Evolutionary conservation across 2,329 filamentous ascomycete species (phyloP), one percentile per base, ranked within the genome.

Genomic region (Clarireedia monteithiana): DNA sequence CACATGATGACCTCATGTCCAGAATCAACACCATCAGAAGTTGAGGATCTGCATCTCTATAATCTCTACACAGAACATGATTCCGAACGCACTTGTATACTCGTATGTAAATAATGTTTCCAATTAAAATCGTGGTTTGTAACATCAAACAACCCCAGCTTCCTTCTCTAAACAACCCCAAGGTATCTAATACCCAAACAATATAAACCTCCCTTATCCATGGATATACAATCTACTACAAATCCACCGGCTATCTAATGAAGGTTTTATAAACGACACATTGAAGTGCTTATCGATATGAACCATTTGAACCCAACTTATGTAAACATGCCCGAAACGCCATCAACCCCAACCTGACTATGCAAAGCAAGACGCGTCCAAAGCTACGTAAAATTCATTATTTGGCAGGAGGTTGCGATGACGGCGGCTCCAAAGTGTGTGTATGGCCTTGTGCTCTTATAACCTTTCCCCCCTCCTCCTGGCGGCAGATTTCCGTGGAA

Each of bases 361-460:
- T 55, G 51, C 51, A 56, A 59, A 56, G 50, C 49, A 36, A 49
- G 48, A 50, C n/a, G 30, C 51, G 48, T 54, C 51, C 54, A 55
- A 55, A 20, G 46, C 38, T 55, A 50, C 53, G 53, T 55, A 26
- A 55, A 44, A 44, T 50, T 55, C 53, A 47, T 50, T 56, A 63
- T 57, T 66, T 66, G 17, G 58, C 48, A 61, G 62, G 34, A 26
- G 58, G 52, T 20, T 72, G 67, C 59, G 74, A 71, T 26, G 75
- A 70, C 14, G 84, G 82, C 15, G 89, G 89, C 70, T 95, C 91
- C 39, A 97, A 77, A 12, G 91, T 84, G 68, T 99, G 94, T 1
- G 80, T 84, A 70, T 99, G 94, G 50, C 88, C 86, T 9, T 83
- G 78, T 2, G 88, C 88, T 48, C 80, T 83, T 58, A 89, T 76